These are phyloP conservation scores for Trypanosoma mega DNA, from an alignment of 208 protist species.

Conservation along the genomic window DNA sequence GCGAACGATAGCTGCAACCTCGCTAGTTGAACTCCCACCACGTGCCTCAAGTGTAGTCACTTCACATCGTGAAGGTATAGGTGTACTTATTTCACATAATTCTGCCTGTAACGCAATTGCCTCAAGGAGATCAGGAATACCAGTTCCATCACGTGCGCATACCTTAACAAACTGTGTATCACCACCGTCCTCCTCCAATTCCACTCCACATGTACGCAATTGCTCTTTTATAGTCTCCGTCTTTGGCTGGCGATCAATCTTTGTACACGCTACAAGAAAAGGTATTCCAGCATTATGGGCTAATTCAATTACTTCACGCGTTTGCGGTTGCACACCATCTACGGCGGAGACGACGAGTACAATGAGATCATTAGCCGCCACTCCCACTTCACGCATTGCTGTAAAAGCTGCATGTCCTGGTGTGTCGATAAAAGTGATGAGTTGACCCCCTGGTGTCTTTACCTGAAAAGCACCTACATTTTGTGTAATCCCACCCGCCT, in stretches of 20 bases:
- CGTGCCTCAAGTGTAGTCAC: slow-evolving; percentile 92
- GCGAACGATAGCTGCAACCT: slow-evolving; percentile 78
- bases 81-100: slow-evolving; percentile 88
- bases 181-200: slow-evolving; percentile 94
- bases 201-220: slow-evolving; percentile 73
- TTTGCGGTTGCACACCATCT: slow-evolving; percentile 96
- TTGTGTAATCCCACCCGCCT: slow-evolving; percentile 99
- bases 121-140: slow-evolving; percentile 89
- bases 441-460: slow-evolving; percentile 38
- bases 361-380: slow-evolving; percentile 95
- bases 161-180: slow-evolving; percentile 92
- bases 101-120: slow-evolving; percentile 88
- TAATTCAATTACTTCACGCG: slow-evolving; percentile 89
- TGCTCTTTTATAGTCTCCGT: slow-evolving; percentile 74
- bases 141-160: slow-evolving; percentile 84
- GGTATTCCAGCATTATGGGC: slow-evolving; percentile 68
- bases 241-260: slow-evolving; percentile 94
- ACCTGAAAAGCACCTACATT: slow-evolving; percentile 94
- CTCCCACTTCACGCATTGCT: slow-evolving; percentile 94
- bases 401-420: slow-evolving; percentile 97
- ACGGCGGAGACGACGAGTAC: slow-evolving; percentile 96
- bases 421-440: slow-evolving; percentile 98
- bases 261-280: slow-evolving; percentile 96
- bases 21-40: slow-evolving; percentile 31
- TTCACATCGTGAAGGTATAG: slow-evolving; percentile 71